Base-by-base conservation (phyloP, 768 basidiomycete species). In the Boletales sp. region DNA sequence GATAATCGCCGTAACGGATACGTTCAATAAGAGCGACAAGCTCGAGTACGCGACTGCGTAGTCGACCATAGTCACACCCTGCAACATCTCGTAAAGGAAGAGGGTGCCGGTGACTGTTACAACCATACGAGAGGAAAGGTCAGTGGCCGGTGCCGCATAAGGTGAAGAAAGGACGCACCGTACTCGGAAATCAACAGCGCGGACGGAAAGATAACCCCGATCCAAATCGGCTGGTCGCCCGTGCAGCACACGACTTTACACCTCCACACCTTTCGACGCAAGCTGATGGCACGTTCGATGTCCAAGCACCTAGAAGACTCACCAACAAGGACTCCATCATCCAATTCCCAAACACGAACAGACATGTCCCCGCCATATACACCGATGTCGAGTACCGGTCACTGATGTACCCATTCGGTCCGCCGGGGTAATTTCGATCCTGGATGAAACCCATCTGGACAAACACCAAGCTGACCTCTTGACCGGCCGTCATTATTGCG, bases 301-400 rank as follows among this genome's bases (percentile, higher is more conserved):
- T 5, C 8, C 31, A 38, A 39, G 34, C 9, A 8, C 10, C 31
- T 12, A 13, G 6, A 45, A 44, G 18, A 54, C 55, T 61, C 40
- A 60, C 59, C 50, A 60, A 15, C 24, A 60, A 40, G 1, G 52
- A 43, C 27, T 60, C 59, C 47, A 61, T 60, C 59, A 60, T 54
- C 59, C 59, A 60, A 21, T 51, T 58, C 3, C 52, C 52, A 8
- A 54, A 19, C 15, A 61, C n/a, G n/a, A 58, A 61, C 30, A 60
- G 17, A 18, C 13, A 18, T 12, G 45, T 36, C n/a, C 55, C 49
- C 19, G 29, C 50, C 13, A 54, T 9, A 30, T 15, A 13, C 8
- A 55, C 10, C 18, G 59, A 45, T 5, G 30, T 40, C 11, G 27
- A 4, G 24, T 30, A 52, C 7, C 15, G 39, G 0, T 8, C 0